Evolutionary conservation across 2,329 filamentous ascomycete species (phyloP).

Genomic region (Stylonectria norvegica): DNA sequence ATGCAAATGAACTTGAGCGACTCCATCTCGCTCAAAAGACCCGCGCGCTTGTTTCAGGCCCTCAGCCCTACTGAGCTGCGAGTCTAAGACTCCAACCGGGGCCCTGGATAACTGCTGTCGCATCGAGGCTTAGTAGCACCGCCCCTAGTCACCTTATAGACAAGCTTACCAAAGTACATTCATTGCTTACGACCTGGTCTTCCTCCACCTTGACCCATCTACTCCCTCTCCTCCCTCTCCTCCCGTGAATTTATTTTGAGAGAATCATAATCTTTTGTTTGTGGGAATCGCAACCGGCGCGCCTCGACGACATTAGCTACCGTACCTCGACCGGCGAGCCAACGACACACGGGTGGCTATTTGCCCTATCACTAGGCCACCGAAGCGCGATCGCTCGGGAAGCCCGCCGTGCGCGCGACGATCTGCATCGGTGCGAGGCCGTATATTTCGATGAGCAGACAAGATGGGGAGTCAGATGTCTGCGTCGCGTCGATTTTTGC

Average conservation of each 20-base stretch:
- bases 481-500: constrained; percentile 2
- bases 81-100: constrained; percentile 8
- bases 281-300: too few species aligned
- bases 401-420: too few species aligned
- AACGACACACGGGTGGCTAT: too few species aligned
- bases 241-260: neutral
- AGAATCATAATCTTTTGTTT: too few species aligned
- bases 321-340: too few species aligned
- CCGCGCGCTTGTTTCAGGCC: constrained; percentile 16
- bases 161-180: too few species aligned
- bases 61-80: constrained; percentile 24
- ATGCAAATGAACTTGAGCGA: neutral
- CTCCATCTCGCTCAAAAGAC: constrained; percentile 14
- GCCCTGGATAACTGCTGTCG: constrained; percentile 21
- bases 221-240: neutral
- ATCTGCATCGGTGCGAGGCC: too few species aligned
- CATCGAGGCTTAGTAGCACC: constrained; percentile 21
- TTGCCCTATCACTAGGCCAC: too few species aligned
- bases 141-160: neutral
- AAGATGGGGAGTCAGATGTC: too few species aligned
- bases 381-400: too few species aligned
- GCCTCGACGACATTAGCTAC: too few species aligned
- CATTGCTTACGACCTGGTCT: neutral
- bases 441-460: too few species aligned
- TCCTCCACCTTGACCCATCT: neutral